Conservation (phyloP, 2,329 filamentous ascomycete species). For the Aspergillus hortae region DNA sequence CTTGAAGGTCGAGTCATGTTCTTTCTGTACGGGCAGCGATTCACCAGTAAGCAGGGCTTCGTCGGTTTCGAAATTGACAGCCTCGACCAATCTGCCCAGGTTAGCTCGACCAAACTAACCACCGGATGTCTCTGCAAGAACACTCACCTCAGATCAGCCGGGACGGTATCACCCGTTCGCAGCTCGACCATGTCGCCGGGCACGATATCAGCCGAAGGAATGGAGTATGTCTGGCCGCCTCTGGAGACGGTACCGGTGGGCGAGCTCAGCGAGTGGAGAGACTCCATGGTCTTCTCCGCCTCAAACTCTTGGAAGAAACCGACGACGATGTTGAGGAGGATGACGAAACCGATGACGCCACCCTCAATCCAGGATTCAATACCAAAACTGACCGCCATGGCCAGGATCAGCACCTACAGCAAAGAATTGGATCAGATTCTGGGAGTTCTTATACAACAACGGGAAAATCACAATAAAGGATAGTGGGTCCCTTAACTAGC, state of each 20-base stretch:
- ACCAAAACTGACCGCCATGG: constrained; percentile 60
- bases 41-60: constrained; percentile 59
- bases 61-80: constrained; percentile 69
- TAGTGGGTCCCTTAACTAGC: constrained; percentile 45
- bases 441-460: constrained; percentile 8
- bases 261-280: constrained; percentile 51
- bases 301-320: constrained; percentile 57
- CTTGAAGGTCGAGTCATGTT: constrained; percentile 41
- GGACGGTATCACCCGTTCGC: constrained; percentile 55
- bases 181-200: constrained; percentile 53
- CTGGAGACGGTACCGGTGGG: constrained; percentile 54
- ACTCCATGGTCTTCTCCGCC: constrained; percentile 58
- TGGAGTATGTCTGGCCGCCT: constrained; percentile 49
- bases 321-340: constrained; percentile 54
- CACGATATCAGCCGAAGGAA: constrained; percentile 56
- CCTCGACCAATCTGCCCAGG: constrained; percentile 40
- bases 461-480: constrained; percentile 1
- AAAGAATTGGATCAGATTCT: constrained; percentile 29
- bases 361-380: constrained; percentile 55
- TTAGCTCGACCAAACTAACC: background rate
- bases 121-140: background rate
- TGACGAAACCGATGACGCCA: constrained; percentile 55
- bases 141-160: constrained; percentile 53
- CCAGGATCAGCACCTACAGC: constrained; percentile 68
- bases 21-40: constrained; percentile 56